Conservation (phyloP, 768 basidiomycete species). For the Omphalotus guepiniiformis region DNA sequence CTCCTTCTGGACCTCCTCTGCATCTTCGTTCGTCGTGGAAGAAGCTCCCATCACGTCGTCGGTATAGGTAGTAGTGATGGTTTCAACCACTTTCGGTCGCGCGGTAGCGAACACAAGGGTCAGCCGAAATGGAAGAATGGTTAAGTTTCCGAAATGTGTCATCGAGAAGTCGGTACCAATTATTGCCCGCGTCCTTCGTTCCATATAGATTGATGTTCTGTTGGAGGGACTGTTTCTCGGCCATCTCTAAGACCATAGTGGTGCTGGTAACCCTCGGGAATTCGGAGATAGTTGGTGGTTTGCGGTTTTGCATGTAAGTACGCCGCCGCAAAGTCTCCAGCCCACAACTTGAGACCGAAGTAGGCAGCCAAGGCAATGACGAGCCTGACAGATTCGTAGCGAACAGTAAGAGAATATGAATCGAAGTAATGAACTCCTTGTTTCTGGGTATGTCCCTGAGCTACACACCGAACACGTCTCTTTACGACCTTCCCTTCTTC, state of each 20-base stretch:
- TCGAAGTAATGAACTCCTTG: conserved; percentile 22
- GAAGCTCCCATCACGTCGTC: background rate
- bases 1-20: background rate
- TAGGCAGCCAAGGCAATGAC: conserved; percentile 22
- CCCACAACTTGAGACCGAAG: background rate
- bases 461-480: background rate
- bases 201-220: too few species aligned
- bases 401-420: background rate
- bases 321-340: background rate
- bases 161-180: background rate
- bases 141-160: background rate
- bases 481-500: background rate
- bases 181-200: background rate
- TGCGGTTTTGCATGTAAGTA: background rate
- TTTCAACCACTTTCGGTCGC: background rate
- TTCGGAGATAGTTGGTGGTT: background rate
- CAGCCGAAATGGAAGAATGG: background rate
- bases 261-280: background rate
- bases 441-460: conserved; percentile 22
- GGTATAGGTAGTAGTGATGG: too few species aligned
- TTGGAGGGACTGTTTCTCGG: background rate
- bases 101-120: background rate
- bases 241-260: background rate
- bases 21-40: background rate
- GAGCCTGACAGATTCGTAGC: background rate